Evolutionary conservation across 108 stramenopile genomes (phyloP), one percentile per base, ranked within the genome.

Genomic region (Mediolabrus comicus): DNA sequence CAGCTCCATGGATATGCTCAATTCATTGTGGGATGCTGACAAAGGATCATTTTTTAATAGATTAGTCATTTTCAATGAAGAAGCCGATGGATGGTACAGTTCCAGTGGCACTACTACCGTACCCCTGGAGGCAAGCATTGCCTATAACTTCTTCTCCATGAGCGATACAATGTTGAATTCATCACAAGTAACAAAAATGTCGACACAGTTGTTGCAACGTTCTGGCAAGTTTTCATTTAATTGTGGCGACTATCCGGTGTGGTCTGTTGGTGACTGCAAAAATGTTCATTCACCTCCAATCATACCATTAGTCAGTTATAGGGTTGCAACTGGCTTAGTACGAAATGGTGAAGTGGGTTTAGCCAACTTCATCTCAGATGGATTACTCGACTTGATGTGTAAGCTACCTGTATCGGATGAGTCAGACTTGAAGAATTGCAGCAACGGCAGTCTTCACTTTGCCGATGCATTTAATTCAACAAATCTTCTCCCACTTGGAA

Each of bases 191-290:
- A 61, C 71, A 19, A 34, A 55, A 26, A 79, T 84, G 73, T 39
- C 74, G 0, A 64, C 62, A 17, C 80, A 84, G 29, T 49, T 84
- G 8, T 31, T 84, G 56, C 77, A 81, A 27, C 81, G 57, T 10
- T 59, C 64, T 12, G 84, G 84, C 13, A 52, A 67, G 1, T 72
- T 74, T 51, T 69, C 85, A 53, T 83, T 75, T 52, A 53, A 69
- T 54, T 86, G 85, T 59, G 82, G 80, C 10, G 59, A 69, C 25
- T 83, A 65, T 43, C 79, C 85, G 12, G 26, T 86, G 36, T 86
- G 85, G 85, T 63, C 82, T 13, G 54, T 61, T 19, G 85, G 85
- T 10, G 74, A 72, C 2, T 70, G 69, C 16, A 59, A 16, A 17
- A 63, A 52, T 8, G n/a, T n/a, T n/a, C 26, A 17, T 11, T 69